Evolutionary conservation across 2,329 filamentous ascomycete genomes (phyloP).

Genomic region (Ophioceras dolichostomum): DNA sequence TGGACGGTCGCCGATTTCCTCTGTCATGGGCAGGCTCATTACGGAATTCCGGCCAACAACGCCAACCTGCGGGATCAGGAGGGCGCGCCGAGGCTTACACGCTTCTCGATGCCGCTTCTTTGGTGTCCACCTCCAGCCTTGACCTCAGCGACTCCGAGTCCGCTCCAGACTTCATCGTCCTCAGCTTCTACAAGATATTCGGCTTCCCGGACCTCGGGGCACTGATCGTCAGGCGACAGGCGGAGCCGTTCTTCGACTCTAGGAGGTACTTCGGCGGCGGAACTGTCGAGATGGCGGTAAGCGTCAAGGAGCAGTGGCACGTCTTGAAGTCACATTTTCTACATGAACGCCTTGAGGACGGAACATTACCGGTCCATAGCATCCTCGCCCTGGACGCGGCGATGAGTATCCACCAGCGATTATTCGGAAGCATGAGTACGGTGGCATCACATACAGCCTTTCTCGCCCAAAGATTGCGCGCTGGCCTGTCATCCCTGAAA

Average conservation of each 20-base stretch:
- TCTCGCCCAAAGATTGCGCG: conserved; percentile 46
- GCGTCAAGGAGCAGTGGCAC: conserved; percentile 71
- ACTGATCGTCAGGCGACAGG: conserved; percentile 65
- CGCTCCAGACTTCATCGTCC: conserved; percentile 71
- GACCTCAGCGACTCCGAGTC: conserved; percentile 48
- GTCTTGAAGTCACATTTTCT: conserved; percentile 57
- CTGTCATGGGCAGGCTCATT: conserved; percentile 53
- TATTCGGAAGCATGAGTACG: conserved; percentile 60
- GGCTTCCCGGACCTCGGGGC: conserved; percentile 88
- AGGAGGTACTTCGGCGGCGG: conserved; percentile 87
- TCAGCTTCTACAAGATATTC: conserved; percentile 97
- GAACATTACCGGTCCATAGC: conserved; percentile 79
- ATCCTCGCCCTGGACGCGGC: conserved; percentile 75
- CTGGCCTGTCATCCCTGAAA: conserved; percentile 42
- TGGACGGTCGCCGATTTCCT: conserved; percentile 71
- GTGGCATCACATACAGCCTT: conserved; percentile 61
- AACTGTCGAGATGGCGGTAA: conserved; percentile 82
- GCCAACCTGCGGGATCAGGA: too few relatives aligned
- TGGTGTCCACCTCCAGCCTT: conserved; percentile 65
- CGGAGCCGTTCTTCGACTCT: conserved; percentile 48
- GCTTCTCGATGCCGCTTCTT: conserved; percentile 59
- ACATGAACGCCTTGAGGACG: conserved; percentile 81
- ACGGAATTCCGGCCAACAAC: too few relatives aligned
- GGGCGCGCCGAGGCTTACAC: conserved; percentile 28
- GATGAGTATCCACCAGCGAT: conserved; percentile 50